Evolutionary conservation across 352 stramenopile species (phyloP).

Genomic region (Thalassiosira sp.): DNA sequence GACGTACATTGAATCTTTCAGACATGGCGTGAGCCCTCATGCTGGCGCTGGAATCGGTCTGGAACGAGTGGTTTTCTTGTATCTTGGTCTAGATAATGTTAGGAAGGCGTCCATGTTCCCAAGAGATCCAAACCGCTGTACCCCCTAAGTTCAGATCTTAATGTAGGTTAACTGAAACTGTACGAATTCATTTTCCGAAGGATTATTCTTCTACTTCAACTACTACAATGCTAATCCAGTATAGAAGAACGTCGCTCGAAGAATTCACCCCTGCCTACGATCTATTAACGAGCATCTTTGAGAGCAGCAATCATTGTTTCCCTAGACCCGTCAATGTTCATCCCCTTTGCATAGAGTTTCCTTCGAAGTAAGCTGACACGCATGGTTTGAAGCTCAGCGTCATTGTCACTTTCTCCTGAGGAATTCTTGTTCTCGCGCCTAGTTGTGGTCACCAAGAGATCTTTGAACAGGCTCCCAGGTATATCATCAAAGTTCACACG

Average conservation of each 20-base stretch:
- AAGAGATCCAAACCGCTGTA: conserved; percentile 90
- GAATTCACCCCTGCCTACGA: no score
- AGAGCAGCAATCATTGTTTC: neutral
- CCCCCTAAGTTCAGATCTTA: conserved; percentile 65
- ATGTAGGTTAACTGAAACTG: no score
- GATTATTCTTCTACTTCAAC: no score
- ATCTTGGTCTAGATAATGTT: conserved; percentile 98
- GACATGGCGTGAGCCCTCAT: conserved; percentile 95
- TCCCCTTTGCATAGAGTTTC: neutral
- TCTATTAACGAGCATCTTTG: no score
- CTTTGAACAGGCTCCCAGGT: neutral
- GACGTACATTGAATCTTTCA: conserved; percentile 96
- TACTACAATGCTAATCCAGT: no score
- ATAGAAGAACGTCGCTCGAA: no score
- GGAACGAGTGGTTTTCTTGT: conserved; percentile 99
- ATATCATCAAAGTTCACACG: neutral
- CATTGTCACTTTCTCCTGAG: neutral
- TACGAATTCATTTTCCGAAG: no score
- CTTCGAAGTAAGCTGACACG: neutral
- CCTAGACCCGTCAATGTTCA: neutral
- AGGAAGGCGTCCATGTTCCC: conserved; percentile 99
- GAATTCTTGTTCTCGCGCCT: neutral
- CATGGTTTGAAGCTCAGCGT: neutral
- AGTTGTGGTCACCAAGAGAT: neutral
- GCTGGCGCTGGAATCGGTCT: conserved; percentile 97